Percentiles rank a stretch among this genome's conserved stretches.
These are phyloP conservation scores for Eucalyptus curtisii DNA, from an alignment of 345 rosid genomes.

Conservation along the genomic window DNA sequence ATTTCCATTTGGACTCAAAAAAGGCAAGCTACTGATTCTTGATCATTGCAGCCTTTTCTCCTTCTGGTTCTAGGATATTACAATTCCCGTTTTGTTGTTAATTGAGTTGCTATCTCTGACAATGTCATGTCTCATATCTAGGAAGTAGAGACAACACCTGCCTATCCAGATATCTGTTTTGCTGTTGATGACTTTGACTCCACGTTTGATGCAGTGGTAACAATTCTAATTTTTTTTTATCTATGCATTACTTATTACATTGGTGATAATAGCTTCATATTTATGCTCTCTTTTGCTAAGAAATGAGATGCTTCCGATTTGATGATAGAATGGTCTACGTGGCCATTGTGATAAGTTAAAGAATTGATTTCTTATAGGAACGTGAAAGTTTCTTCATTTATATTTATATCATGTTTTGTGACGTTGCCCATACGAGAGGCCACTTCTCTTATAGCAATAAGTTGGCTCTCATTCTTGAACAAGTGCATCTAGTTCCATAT, in stretches of 20 bases:
- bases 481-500: not conserved
- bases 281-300: not conserved
- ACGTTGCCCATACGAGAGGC: not conserved
- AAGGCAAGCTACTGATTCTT: slow-evolving; percentile 43
- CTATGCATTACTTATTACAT: not conserved
- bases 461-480: not conserved
- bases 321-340: not conserved
- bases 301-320: not conserved
- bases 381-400: not conserved
- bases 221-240: not conserved
- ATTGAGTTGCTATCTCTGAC: slow-evolving; percentile 8
- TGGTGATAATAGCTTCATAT: not conserved
- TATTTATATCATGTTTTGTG: not conserved
- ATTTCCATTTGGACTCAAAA: slow-evolving; percentile 85
- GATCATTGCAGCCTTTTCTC: not conserved
- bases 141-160: slow-evolving; percentile 93
- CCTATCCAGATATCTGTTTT: slow-evolving; percentile 95
- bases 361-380: not conserved
- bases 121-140: slow-evolving; percentile 10
- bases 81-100: not conserved
- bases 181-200: slow-evolving; percentile 96
- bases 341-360: not conserved
- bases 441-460: not conserved
- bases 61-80: not conserved
- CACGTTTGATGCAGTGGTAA: slow-evolving; percentile 95